Evolutionary conservation across 768 basidiomycete genomes (phyloP), one percentile per base, ranked within the genome.

Genomic region (Steccherinum ochraceum): DNA sequence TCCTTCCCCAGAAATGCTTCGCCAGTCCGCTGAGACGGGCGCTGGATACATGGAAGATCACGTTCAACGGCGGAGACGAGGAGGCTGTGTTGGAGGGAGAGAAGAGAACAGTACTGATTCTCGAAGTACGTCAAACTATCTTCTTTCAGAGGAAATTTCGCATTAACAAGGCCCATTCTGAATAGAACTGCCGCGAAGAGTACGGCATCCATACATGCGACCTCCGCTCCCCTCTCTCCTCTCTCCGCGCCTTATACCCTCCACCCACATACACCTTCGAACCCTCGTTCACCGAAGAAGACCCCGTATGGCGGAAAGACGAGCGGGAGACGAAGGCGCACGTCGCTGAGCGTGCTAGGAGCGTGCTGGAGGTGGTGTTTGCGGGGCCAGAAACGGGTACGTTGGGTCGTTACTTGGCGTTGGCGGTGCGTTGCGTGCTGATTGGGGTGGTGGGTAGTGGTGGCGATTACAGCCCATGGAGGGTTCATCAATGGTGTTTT

Each of bases 181-280:
- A 24, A 12, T 20, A 89, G 88, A 75, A 83, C 52, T 76, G 79
- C 45, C 78, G 86, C 24, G 88, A 90, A 63, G 73, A 73, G 53
- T 77, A 79, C 52, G 80, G 86, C 0, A 73, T 78, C 1, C 85
- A 88, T 52, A 87, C 86, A 0, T 88, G 85, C 58, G 87, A 90
- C 63, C 75, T 77, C 55, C 77, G 87, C 12, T 69, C 71, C 18
- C 69, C 72, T 2, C 69, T 66, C 25, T 70, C 76, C 0, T 72
- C 77, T 49, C 81, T 89, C 52, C 57, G 63, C 0, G 50, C 52
- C 0, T 56, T 71, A 4, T 87, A 79, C 59, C 80, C 82, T 0
- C 61, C 61, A 4, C 61, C 61, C 2, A 49, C 65, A 3, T 82
- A 82, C 59, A 55, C 47, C 5, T 74, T 87, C 42, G 84, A 89